phyloP scores from a whole-genome alignment of 1,284 basidiomycete species.

The Puccinia polysora region DNA sequence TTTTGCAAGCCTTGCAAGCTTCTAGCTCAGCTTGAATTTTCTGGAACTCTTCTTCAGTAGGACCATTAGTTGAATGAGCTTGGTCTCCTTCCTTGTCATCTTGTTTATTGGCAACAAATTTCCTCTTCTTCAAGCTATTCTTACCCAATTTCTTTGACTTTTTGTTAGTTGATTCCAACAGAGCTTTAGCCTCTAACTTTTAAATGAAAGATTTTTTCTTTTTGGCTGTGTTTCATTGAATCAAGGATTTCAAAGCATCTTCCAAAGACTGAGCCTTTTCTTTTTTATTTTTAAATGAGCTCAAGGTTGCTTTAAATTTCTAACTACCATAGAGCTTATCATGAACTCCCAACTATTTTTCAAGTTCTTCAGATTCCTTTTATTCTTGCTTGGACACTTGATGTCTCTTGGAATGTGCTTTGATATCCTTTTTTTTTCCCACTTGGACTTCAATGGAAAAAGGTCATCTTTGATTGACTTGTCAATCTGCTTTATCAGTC shows the following conservation, averaged over 20 bases:
- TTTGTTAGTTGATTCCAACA: neutral
- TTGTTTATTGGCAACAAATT: neutral
- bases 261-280: neutral
- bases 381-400: neutral
- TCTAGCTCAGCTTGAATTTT: constrained; percentile 12
- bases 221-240: neutral
- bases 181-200: constrained; percentile 13
- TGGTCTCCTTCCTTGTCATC: no score
- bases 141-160: neutral
- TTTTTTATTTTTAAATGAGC: neutral
- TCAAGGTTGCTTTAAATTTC: neutral
- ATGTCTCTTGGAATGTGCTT: neutral
- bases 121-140: neutral
- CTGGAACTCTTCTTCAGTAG: constrained; percentile 20
- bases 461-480: neutral
- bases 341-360: no score
- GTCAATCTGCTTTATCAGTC: constrained; percentile 3
- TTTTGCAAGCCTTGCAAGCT: no score
- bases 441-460: neutral
- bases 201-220: neutral
- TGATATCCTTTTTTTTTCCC: neutral
- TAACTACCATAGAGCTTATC: no score
- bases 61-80: no score
- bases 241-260: constrained; percentile 22
- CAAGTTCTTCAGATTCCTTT: constrained; percentile 5